Base-by-base conservation (phyloP, 2,329 filamentous ascomycete species). In the Fusarium tanahbumbuense region DNA sequence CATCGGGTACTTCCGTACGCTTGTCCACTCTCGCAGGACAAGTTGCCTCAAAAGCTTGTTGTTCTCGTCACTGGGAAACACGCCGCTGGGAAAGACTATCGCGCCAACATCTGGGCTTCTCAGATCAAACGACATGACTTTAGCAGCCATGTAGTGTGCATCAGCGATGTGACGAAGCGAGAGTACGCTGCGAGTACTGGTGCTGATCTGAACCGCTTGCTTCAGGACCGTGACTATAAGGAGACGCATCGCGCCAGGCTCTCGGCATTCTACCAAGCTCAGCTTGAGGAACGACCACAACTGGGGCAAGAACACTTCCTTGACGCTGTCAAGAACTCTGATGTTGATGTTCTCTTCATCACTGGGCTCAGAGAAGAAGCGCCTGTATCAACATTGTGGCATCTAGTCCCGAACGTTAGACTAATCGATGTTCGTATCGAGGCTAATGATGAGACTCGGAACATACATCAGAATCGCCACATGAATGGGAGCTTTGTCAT, bases 331-430 rank as follows among this genome's bases (percentile, higher is more conserved):
- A 20, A 78, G 34, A 59, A 66, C 15, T 79, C 81, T 52, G 81
- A 82, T 75, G 78, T 82, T 4, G 85, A 89, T 59, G 86, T 90
- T 49, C 77, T 91, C 45, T 60, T 91, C 1, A 85, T 92, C 68
- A 91, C 88, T 1, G 88, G 88, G 0, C 86, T 90, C 85, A 85
- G 87, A 80, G 89, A 91, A 50, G 78, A 86, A 49, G 84, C 87
- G 8, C 89, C 88, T 0, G 81, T 90, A 13, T 79, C 85, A 64
- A 44, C 67, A 15, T 84, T 88, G 0, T 85, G 85, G n/a, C 84
- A 86, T 78, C 73, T 89, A 25, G 84, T 89, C 13, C 82, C 87
- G 50, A 75, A 81, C 3, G 84, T 79, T 63, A 85, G 80, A 66
- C 60, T 91, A 20, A 34, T 91, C 48, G 88, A 91, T 34, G 78